Base-by-base conservation (phyloP, 2,329 filamentous ascomycete genomes). In the Daldinia sp. region DNA sequence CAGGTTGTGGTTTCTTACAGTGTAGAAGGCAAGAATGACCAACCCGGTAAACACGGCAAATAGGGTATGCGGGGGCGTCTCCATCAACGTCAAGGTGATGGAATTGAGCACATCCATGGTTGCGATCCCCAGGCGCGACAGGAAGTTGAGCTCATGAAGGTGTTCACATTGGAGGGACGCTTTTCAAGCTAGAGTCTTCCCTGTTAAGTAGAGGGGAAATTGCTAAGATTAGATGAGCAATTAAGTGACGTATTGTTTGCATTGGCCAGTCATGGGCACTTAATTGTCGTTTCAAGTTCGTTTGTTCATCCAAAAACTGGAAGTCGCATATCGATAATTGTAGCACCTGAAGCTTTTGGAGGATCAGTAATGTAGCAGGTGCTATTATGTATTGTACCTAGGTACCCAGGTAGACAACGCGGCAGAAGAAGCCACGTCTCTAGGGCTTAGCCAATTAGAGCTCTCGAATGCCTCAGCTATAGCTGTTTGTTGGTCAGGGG, bases 61-160 rank as follows among this genome's bases (percentile, higher is more conserved):
- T 3, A 85, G 72, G 4, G 83, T 69, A 64, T 82, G 76, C 18
- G 80, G 67, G 2, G 84, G 82, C 13, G 80, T 81, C 20, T 81
- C 79, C 62, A 76, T 75, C 55, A 77, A 20, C 6, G 59, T 68
- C 1, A 53, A 65, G 6, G 70, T 33, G 63, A 77, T 63, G 2
- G 53, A 65, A 6, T 69, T 26, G 63, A 78, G 30, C 20, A 61
- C 39, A 37, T 74, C 74, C 76, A 77, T 76, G 30, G 54, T 65
- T 58, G 61, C 41, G 41, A 65, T 63, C 63, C 60, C 63, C 37
- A 54, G 20, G 37, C 26, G 60, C 67, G 64, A 55, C 51, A 23
- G 26, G 37, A 50, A 55, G 39, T 46, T 50, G 26, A 58, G 26
- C 3, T 4, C 30, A 30, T 46, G 44, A 28, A 63, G 35, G 23